phyloP scores from a whole-genome alignment of 192 early-diverging fungal species.

The Mortierella claussenii region DNA sequence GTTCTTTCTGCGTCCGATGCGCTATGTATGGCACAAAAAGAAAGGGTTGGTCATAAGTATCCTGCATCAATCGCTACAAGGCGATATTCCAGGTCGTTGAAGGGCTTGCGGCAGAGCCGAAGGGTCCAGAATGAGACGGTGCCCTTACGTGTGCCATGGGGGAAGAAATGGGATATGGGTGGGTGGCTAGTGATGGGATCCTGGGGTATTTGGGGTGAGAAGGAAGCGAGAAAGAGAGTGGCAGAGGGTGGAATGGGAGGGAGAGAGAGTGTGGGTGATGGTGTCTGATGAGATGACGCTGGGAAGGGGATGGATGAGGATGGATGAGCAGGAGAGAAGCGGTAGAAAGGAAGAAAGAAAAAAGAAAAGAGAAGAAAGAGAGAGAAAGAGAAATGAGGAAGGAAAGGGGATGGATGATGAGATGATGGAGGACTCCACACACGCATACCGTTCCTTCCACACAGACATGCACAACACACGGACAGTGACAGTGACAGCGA shows the following conservation, averaged over 20 bases:
- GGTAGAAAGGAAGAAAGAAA: neutral
- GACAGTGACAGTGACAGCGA: too few species aligned
- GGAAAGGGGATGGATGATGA: slow-evolving; percentile 5
- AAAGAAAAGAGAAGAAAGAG: neutral
- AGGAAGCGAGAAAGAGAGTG: neutral
- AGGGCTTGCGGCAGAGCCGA: neutral
- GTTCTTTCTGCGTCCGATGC: slow-evolving; percentile 80
- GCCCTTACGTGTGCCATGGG: slow-evolving; percentile 45
- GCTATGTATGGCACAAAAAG: slow-evolving; percentile 10
- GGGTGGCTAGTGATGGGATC: neutral
- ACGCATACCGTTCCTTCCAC: too few species aligned
- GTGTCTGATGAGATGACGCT: too few species aligned
- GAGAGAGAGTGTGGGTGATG: slow-evolving; percentile 2
- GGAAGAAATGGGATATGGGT: neutral
- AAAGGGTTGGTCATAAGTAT: neutral
- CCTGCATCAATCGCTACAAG: neutral
- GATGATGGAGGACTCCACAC: neutral
- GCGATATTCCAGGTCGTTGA: neutral
- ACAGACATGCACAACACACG: too few species aligned
- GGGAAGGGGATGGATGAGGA: too few species aligned
- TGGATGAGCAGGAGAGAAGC: neutral
- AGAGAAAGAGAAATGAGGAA: slow-evolving; percentile 2
- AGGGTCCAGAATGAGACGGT: neutral
- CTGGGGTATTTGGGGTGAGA: neutral
- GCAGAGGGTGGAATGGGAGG: slow-evolving; percentile 3